These are phyloP conservation scores for Suillus ampliporus DNA, from an alignment of 768 basidiomycete species.

Conservation along the genomic window DNA sequence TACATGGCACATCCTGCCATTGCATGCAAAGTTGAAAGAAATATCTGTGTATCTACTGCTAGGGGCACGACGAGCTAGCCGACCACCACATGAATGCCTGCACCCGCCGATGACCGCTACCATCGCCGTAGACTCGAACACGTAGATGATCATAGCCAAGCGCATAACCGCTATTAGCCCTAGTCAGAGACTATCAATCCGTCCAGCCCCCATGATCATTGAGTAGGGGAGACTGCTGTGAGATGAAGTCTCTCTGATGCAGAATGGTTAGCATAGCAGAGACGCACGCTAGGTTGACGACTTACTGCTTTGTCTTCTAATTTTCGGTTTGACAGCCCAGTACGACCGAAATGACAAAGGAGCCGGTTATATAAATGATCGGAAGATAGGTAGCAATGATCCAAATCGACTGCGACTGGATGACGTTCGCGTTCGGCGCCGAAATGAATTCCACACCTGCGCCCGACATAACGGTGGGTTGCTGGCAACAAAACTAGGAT, in stretches of 20 bases:
- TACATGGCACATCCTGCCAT: too few relatives aligned
- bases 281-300: neutral
- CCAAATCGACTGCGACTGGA: slow-evolving; percentile 20
- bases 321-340: slow-evolving; percentile 43
- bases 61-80: too few relatives aligned
- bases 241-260: slow-evolving; percentile 21
- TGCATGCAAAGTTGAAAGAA: too few relatives aligned
- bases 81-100: too few relatives aligned
- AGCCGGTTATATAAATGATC: slow-evolving; percentile 38
- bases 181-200: too few relatives aligned
- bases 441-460: slow-evolving; percentile 17
- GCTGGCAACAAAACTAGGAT: neutral
- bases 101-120: too few relatives aligned
- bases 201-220: too few relatives aligned
- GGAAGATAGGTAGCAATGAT: slow-evolving; percentile 45
- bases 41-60: too few relatives aligned
- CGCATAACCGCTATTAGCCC: too few relatives aligned
- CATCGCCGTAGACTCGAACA: too few relatives aligned
- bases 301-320: slow-evolving; percentile 36
- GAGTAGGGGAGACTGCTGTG: too few relatives aligned
- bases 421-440: slow-evolving; percentile 31
- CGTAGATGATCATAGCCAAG: too few relatives aligned
- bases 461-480: slow-evolving; percentile 20
- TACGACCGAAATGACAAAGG: slow-evolving; percentile 41
- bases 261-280: neutral